Percentiles rank a stretch among this genome's conserved stretches.
phyloP scores from a whole-genome alignment of 2,329 filamentous ascomycete species.

The Ilyonectria sp. region DNA sequence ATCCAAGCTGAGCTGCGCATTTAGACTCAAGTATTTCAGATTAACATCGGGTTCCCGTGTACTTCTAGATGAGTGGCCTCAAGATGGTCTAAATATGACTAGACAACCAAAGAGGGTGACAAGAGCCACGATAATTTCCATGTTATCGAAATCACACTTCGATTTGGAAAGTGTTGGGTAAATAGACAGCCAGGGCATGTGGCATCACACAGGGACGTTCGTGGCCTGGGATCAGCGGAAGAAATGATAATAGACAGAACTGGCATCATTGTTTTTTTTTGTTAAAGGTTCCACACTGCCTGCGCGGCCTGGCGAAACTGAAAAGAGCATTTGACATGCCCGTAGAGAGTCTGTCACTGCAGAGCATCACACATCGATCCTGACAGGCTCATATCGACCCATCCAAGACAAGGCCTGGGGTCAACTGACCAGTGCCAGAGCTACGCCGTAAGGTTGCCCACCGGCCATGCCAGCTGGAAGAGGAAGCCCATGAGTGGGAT shows the following conservation, averaged over 20 bases:
- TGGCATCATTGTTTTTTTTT: neutral
- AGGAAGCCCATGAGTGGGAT: constrained; percentile 2
- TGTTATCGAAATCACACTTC: no score
- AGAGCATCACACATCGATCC: neutral
- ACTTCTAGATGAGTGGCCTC: no score
- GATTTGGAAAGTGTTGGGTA: no score
- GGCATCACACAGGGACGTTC: no score
- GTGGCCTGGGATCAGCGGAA: no score
- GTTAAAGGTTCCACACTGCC: neutral
- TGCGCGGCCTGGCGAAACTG: neutral
- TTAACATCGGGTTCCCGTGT: no score
- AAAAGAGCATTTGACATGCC: neutral
- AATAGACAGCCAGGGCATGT: no score
- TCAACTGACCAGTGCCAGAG: neutral
- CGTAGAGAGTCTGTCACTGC: neutral
- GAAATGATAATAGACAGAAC: neutral
- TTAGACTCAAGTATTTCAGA: no score
- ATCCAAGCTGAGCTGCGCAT: neutral
- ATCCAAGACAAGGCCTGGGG: neutral
- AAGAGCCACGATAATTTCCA: no score
- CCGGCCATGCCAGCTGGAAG: neutral
- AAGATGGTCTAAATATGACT: no score
- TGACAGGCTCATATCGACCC: neutral
- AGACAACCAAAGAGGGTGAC: no score
- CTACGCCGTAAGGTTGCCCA: neutral